Evolutionary conservation across 805 yeast species (phyloP).

Genomic region (Pichia californica): DNA sequence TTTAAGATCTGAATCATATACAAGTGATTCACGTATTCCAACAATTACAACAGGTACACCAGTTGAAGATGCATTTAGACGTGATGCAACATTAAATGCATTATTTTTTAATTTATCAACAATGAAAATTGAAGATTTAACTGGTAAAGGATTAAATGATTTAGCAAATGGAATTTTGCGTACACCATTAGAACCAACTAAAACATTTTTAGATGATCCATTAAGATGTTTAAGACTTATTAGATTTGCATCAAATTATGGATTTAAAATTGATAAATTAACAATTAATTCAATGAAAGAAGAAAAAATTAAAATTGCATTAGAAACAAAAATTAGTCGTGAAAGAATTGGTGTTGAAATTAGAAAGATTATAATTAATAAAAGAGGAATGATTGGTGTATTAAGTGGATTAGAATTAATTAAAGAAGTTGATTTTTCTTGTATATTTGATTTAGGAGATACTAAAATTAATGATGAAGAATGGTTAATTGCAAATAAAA

Average conservation of each 20-base stretch:
- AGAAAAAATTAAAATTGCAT: conserved; percentile 47
- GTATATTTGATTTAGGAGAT: conserved; percentile 46
- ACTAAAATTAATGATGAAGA: conserved; percentile 16
- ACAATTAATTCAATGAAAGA: conserved; percentile 62
- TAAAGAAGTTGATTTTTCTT: conserved; percentile 46
- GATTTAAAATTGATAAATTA: conserved; percentile 54
- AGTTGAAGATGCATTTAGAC: conserved; percentile 78
- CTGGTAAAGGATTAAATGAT: conserved; percentile 70
- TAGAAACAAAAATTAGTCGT: conserved; percentile 71
- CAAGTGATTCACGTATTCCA: conserved; percentile 84
- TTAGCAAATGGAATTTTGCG: conserved; percentile 62
- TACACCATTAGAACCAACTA: conserved; percentile 80
- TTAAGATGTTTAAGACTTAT: conserved; percentile 78
- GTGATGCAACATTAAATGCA: conserved; percentile 95
- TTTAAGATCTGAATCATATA: conserved; percentile 79
- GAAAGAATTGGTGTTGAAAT: conserved; percentile 88
- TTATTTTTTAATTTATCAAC: conserved; percentile 76
- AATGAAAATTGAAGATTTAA: conserved; percentile 73
- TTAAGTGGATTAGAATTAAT: conserved; percentile 57
- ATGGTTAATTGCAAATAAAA: conserved; percentile 14
- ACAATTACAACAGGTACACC: conserved; percentile 80
- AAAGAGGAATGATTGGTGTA: conserved; percentile 36
- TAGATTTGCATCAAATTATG: conserved; percentile 77
- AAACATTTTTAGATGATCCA: conserved; percentile 93
- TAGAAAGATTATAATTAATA: conserved; percentile 64